phyloP scores from a whole-genome alignment of 2,329 filamentous ascomycete species.

The Emergomyces orientalis region DNA sequence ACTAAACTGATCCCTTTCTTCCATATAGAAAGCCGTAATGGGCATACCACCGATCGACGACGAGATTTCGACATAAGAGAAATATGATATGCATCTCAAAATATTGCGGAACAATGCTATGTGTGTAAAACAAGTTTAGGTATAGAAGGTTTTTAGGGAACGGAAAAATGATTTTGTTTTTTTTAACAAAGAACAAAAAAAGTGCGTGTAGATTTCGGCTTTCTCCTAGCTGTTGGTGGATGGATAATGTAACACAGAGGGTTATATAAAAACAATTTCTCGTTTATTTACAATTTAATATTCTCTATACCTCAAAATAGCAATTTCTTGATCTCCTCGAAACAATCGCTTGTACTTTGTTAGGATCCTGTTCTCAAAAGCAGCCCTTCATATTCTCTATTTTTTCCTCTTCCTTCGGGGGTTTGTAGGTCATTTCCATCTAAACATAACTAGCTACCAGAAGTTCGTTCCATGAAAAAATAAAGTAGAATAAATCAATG shows the following conservation, averaged over 20 bases:
- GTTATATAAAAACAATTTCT: background rate
- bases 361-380: background rate
- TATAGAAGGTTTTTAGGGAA: background rate
- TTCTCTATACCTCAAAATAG: background rate
- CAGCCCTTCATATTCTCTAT: background rate
- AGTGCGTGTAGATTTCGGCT: background rate
- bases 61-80: background rate
- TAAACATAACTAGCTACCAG: no score
- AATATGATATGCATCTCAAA: background rate
- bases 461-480: background rate
- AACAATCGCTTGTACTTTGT: background rate
- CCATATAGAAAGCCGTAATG: constrained; percentile 14
- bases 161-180: background rate
- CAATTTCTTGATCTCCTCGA: background rate
- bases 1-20: constrained; percentile 4
- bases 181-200: background rate
- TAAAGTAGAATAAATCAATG: background rate
- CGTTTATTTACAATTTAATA: background rate
- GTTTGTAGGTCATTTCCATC: background rate
- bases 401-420: background rate
- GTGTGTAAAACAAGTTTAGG: background rate
- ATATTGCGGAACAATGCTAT: background rate
- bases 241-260: background rate
- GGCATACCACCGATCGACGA: background rate
- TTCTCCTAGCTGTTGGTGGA: background rate